Base-by-base conservation (phyloP, 805 yeast species). In the Candida easanensis region DNA sequence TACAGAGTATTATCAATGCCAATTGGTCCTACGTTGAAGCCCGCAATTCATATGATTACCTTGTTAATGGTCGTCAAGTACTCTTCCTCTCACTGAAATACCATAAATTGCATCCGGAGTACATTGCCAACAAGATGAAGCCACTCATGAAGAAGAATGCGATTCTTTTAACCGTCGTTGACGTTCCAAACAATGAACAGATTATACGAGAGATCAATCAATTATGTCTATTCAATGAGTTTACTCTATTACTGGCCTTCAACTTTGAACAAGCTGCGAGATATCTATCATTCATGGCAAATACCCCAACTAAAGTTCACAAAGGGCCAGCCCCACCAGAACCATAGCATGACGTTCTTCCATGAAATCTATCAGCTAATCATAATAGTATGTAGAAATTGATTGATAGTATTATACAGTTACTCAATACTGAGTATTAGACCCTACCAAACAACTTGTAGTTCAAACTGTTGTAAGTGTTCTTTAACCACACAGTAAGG, bases 91-190 rank as follows among this genome's bases (percentile, higher is more conserved):
- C 88, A 1, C 60, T 86, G 37, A 81, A 82, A 39, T 86, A 85
- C 58, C 88, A 84, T 57, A 84, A 84, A 59, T 64, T 86, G 31
- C 84, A 82, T 50, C 88, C 90, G 0, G 91, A 84, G 52, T 85
- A 86, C 53, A 72, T 86, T 3, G 74, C 77, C 63, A 77, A 76
- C 48, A 69, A 84, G 46, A 70, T 82, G 61, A 69, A 63, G 46
- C 62, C 67, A 25, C 49, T 65, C 41, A 33, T 54, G 6, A 73
- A 68, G 53, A 64, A 67, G 26, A 67, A 71, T 8, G 71, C 83
- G n/a, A 69, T 84, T 2, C 52, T 84, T 20, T 60, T 84, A 35
- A 75, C 77, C 25, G 80, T 82, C 5, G 82, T 84, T 5, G 93
- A 84, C 56, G 76, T 82, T 10, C 83, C 76, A 11, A 76, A 79